Evolutionary conservation across 257 asterid species (phyloP), one percentile per base, ranked within the genome.

Genomic region (Craterostigma plantagineum): DNA sequence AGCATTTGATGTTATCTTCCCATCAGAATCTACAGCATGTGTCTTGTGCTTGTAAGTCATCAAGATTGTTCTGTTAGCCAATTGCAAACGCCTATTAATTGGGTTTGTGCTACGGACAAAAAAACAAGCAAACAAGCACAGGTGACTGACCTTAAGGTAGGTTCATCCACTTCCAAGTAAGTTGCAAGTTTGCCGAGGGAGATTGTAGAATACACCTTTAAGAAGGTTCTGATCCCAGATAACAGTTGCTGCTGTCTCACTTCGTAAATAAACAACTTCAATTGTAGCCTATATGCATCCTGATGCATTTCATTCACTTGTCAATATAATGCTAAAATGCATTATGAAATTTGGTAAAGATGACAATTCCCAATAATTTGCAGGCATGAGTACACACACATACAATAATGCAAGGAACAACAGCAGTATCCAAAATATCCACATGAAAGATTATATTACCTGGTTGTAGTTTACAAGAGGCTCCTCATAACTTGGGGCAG

Each of bases 391-490:
- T n/a, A 43, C n/a, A 43, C 3, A n/a, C n/a, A n/a, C n/a, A n/a
- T n/a, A n/a, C n/a, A n/a, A n/a, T 40, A 16, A 11, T 11, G 3
- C 8, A 14, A 14, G 46, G 18, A 35, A 34, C 40, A 34, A 16
- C n/a, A n/a, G n/a, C n/a, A 23, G 30, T 6, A 23, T 23, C 30
- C 30, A 6, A 23, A 23, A 23, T 23, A 23, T 23, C 30, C 30
- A 23, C 4, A 23, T 23, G 30, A 23, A 2, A 23, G 30, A 23
- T 23, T 23, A 23, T 0, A 15, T 17, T 60, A 83, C 98, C 98
- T 90, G 98, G 63, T 90, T 90, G 76, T 90, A 90, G 57, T 83
- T 90, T 53, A 90, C 81, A 43, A 83, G 93, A 64, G 95, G 95
- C 71, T 90, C 98, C 54, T 90, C 93, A 38, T 66, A 90, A 66